Evolutionary conservation across 192 early-diverging fungal species (phyloP).

Genomic region (Entomortierella lignicola): DNA sequence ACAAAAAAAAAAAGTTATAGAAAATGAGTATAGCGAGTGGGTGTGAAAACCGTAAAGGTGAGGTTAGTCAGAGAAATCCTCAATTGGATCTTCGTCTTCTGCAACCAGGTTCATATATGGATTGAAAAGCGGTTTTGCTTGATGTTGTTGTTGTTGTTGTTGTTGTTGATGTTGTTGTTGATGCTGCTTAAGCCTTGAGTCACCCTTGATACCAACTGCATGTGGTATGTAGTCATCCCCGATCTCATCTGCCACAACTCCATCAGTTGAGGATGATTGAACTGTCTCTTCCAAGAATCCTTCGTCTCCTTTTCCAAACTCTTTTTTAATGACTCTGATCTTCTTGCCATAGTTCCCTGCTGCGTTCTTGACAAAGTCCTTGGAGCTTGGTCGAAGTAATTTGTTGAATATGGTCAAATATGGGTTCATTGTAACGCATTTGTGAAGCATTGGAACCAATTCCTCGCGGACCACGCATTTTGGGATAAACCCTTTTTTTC

Average conservation of each 20-base stretch:
- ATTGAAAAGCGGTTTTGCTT: neutral
- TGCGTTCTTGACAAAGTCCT: constrained; percentile 23
- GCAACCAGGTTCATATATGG: neutral
- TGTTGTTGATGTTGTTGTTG: constrained; percentile 7
- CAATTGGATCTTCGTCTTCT: constrained; percentile 41
- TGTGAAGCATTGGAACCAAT: constrained; percentile 40
- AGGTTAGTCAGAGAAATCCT: constrained; percentile 42
- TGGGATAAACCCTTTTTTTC: constrained; percentile 23
- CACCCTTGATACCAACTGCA: neutral
- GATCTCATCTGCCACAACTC: neutral
- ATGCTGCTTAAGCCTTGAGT: neutral
- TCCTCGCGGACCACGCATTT: constrained; percentile 44
- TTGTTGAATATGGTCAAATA: constrained; percentile 27
- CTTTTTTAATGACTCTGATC: constrained; percentile 8
- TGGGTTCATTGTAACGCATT: constrained; percentile 29
- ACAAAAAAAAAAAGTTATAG: neutral
- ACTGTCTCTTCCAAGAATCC: constrained; percentile 32
- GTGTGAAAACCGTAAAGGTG: neutral
- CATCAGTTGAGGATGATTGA: neutral
- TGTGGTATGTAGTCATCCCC: neutral
- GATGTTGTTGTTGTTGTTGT: neutral
- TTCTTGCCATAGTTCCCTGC: constrained; percentile 30
- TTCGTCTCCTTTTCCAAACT: constrained; percentile 52
- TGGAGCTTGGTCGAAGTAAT: constrained; percentile 38
- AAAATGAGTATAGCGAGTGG: neutral